Evolutionary conservation across 2,329 filamentous ascomycete genomes (phyloP), one percentile per base, ranked within the genome.

Genomic region (Trichoderma atrobrunneum): DNA sequence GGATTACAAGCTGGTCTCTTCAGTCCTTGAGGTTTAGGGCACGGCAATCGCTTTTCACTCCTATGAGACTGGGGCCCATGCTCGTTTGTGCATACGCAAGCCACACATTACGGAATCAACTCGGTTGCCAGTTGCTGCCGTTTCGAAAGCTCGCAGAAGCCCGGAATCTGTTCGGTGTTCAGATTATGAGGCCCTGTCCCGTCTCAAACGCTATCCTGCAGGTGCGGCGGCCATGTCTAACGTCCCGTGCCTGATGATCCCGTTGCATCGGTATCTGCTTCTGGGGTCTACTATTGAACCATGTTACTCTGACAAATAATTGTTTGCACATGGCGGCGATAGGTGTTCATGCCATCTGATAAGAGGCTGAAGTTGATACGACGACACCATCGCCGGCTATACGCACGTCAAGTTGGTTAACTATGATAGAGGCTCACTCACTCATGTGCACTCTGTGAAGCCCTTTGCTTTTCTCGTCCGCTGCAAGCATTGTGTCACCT

Each of bases 201-300:
- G 26, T 26, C 30, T 43, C 51, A 39, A 43, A 59, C 48, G 64
- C 51, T n/a, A 57, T 66, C 16, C 51, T 67, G 64, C 64, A 67
- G 34, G 21, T 65, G 24, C 43, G 62, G 62, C 43, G 48, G 43
- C 62, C 43, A 36, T 39, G 51, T 30, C 51, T 54, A 67, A 59
- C 64, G 64, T 67, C 24, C 32, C 64, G 64, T 39, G 64, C 36
- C 65, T 48, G 65, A 18, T 60, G 65, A 68, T 68, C 65, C 65
- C 65, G 66, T 36, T 61, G 54, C 24, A 67, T 59, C 64, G 54
- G 64, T 21, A 30, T 59, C 64, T 54, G 64, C 60, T 43, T 43
- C 34, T 63, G 24, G 60, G 24, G 36, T 12, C 6, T 14, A 4
- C n/a, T n/a, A n/a, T 34, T 34, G 2, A 14, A 11, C 60, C 60